Conservation (phyloP, 2,329 filamentous ascomycete genomes). For the Calonectria pseudoturangicola region DNA sequence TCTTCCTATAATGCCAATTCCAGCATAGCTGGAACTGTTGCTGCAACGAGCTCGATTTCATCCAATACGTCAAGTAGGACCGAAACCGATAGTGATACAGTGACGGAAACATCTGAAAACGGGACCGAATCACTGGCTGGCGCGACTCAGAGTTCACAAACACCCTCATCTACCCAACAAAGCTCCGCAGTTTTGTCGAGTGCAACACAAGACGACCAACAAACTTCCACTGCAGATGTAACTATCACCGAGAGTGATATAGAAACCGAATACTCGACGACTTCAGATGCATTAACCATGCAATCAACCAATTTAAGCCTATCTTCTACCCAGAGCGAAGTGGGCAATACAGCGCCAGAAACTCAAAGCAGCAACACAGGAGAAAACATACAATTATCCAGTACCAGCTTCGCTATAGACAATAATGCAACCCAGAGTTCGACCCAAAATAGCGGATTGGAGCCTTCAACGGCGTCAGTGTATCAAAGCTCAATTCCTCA, state of each 20-base stretch:
- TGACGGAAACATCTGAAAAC: neutral
- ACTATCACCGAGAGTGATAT: neutral
- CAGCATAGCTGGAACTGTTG: neutral
- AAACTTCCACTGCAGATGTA: neutral
- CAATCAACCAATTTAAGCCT: neutral
- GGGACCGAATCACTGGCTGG: neutral
- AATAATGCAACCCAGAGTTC: neutral
- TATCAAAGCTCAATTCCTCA: neutral
- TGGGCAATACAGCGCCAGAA: too few species aligned
- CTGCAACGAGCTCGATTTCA: neutral
- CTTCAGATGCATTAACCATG: neutral
- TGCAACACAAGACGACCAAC: neutral
- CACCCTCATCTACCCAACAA: neutral
- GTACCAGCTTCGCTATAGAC: neutral
- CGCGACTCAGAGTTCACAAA: neutral
- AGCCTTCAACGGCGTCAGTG: neutral
- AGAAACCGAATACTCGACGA: neutral
- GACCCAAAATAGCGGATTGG: neutral
- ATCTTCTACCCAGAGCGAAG: neutral
- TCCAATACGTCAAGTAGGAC: neutral
- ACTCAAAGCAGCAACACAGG: neutral
- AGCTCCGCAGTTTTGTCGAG: neutral
- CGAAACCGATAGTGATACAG: neutral
- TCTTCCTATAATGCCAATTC: neutral
- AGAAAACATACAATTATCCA: neutral